Evolutionary conservation across 768 basidiomycete genomes (phyloP), one percentile per base, ranked within the genome.

Genomic region (Agaricus blazei): DNA sequence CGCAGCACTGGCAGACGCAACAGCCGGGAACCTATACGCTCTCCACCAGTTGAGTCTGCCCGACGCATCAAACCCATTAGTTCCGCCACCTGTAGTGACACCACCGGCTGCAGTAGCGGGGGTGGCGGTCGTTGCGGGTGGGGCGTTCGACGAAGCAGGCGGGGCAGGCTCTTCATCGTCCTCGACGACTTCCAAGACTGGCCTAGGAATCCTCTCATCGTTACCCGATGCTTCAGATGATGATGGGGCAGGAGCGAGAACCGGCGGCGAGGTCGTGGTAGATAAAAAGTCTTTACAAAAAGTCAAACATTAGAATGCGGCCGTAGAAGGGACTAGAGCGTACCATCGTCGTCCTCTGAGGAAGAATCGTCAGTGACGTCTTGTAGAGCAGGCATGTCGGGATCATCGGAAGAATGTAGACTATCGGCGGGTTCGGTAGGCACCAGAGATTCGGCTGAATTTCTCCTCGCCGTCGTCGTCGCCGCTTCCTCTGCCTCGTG

Each of bases 21-120:
- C 85, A 38, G 88, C 76, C 7, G 86, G 87, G 72, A 90, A 91
- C n/a, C 88, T 80, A 64, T 90, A 90, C 62, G 90, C 68, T 53
- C 89, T 74, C 90, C 90, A 91, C 82, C 88, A 88, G 64, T 91
- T 91, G 55, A 91, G 77, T 15, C 79, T 67, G 11, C 74, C 76
- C 42, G 69, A 64, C 3, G 68, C 68, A 49, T 71, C 71, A 45
- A 72, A 60, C 15, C 48, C 48, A n/a, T 34, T 34, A 34, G 34
- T 34, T 34, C 34, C 34, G 11, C 34, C 34, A 34, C 34, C 34
- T 4, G 34, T 34, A 34, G 34, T 34, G 34, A 34, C 34, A 34
- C 34, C 34, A 8, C 7, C 7, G 40, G 40, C 19, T 9, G 40
- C 14, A 41, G 15, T 3, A 7, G 40, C 19, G 9, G 40, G 40